Evolutionary conservation across 345 rosid genomes (phyloP), one percentile per base, ranked within the genome.

Genomic region (Arabidopsis suecica): DNA sequence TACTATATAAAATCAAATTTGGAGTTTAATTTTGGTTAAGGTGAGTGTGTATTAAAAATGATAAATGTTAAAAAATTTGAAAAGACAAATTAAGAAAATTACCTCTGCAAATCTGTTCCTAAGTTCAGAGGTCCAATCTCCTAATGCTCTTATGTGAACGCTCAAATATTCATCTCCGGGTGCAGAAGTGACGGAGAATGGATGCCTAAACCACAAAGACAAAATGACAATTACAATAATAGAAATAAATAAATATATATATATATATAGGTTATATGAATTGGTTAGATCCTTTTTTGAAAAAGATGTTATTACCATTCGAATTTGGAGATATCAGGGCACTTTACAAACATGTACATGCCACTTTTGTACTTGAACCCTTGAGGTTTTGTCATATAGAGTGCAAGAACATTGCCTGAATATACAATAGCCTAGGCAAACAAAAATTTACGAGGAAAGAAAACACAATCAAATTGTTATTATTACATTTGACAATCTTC

Each of bases 71-170:
- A 14, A 20, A 9, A 16, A 20, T 20, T 48, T 5, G n/a, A 22
- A 47, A 20, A 49, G 8, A 50, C 9, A 54, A 57, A 20, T 59
- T 12, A 45, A 44, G 5, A n/a, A 36, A 11, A 30, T 73, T 40
- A 85, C 97, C 91, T 87, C 84, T 9, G 79, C 87, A 58, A 95
- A 95, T 66, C 34, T 81, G 65, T 85, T 75, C 58, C 71, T 92
- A 50, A 95, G 91, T 71, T 88, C 97, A 6, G 83, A 70, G 20
- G 97, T 92, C 97, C 97, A 92, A 69, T 95, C 99, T 70, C 99
- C 99, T 42, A 95, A 70, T 28, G 97, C 76, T 75, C 99, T 62
- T 72, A 92, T 92, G 82, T 95, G 98, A 64, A 95, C 90, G 30
- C 98, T 95, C 76, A 95, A 65, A 77, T 84, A 88, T 45, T 89